Conservation (phyloP, 345 rosid genomes). For the Murraya paniculata region DNA sequence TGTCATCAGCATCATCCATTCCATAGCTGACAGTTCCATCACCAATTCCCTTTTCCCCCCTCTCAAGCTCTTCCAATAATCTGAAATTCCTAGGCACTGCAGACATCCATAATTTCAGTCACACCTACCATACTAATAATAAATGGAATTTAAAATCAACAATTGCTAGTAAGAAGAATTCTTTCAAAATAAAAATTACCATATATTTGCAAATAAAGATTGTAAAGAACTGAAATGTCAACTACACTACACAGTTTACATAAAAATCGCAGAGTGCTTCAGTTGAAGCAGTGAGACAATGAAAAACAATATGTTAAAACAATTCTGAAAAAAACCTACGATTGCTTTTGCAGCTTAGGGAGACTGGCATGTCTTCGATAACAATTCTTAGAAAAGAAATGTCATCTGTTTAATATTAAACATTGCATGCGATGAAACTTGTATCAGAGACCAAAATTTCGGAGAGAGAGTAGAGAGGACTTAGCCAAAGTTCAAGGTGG, state of each 20-base stretch:
- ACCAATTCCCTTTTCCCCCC: slow-evolving; percentile 86
- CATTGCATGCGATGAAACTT: no score
- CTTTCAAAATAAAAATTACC: neutral
- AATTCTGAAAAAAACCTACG: no score
- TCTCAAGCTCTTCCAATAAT: slow-evolving; percentile 77
- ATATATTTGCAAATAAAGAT: neutral
- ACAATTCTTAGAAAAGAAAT: neutral
- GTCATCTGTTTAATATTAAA: no score
- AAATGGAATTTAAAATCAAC: neutral
- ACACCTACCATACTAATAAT: neutral
- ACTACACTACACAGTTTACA: neutral
- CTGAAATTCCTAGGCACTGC: slow-evolving; percentile 75
- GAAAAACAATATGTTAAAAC: neutral
- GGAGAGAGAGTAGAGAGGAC: no score
- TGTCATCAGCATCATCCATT: slow-evolving; percentile 98
- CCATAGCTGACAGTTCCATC: slow-evolving; percentile 98
- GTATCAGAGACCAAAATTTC: no score
- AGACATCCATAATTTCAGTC: slow-evolving; percentile 14
- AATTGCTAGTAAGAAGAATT: neutral
- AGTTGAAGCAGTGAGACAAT: neutral
- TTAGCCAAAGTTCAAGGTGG: no score
- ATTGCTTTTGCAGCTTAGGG: neutral
- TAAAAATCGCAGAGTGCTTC: neutral
- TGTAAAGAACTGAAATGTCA: neutral
- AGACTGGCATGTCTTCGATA: neutral